phyloP scores from a whole-genome alignment of 176 grass and related monocot species.

The Carex myosuroides region DNA sequence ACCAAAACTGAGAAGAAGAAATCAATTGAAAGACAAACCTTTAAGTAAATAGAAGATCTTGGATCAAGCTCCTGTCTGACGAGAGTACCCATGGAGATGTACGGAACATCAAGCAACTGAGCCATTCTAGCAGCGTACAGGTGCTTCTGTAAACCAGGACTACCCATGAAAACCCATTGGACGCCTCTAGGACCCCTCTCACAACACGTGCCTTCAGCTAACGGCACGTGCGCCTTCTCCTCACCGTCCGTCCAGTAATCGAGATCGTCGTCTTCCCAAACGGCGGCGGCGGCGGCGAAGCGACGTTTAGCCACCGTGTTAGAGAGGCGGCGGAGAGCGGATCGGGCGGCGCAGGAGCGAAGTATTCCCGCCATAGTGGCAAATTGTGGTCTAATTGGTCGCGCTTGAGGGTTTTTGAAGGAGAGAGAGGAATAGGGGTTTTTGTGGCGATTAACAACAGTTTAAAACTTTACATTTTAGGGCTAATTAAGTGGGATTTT shows the following conservation, averaged over 20 bases:
- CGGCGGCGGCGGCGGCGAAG: conserved; percentile 35
- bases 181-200: conserved; percentile 27
- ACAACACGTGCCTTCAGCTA: conserved; percentile 5
- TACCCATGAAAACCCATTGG: conserved; percentile 96
- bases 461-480: too few relatives aligned
- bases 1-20: neutral
- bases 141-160: conserved; percentile 70
- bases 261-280: conserved; percentile 39
- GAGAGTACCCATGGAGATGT: conserved; percentile 92
- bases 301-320: neutral
- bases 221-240: conserved; percentile 32
- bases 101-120: conserved; percentile 68
- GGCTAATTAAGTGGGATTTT: too few relatives aligned
- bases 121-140: conserved; percentile 79
- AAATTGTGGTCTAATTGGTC: conserved; percentile 29
- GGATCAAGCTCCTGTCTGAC: conserved; percentile 69
- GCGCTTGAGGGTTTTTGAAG: neutral
- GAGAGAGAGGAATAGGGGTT: too few relatives aligned
- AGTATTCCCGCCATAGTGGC: conserved; percentile 52
- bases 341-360: conserved; percentile 33
- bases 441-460: too few relatives aligned
- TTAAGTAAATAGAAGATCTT: conserved; percentile 54
- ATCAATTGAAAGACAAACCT: conserved; percentile 28
- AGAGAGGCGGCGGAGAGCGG: neutral
- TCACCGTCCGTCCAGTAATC: conserved; percentile 67